Percentiles rank a stretch among this genome's conserved stretches.
Evolutionary conservation across 2,329 filamentous ascomycete species (phyloP).

Genomic region (Monosporascus sp.): DNA sequence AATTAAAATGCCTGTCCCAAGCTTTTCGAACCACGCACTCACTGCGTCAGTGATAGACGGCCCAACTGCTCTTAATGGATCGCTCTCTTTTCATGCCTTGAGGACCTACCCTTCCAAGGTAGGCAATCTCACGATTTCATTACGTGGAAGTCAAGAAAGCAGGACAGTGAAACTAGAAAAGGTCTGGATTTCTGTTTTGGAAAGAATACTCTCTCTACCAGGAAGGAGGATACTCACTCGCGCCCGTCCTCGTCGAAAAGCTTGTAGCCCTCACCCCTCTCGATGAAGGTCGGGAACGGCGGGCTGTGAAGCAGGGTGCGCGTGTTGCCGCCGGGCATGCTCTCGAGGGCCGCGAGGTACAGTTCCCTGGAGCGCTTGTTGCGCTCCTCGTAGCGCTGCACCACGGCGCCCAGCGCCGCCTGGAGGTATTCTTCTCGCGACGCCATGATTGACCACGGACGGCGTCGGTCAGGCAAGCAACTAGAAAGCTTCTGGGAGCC

Average conservation of each 20-base stretch:
- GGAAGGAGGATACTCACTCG: conserved; percentile 16
- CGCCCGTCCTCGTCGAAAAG: conserved; percentile 38
- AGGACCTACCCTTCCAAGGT: neutral
- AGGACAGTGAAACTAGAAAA: neutral
- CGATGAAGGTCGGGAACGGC: conserved; percentile 39
- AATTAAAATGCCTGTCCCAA: no score
- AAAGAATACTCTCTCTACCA: no score
- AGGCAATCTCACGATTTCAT: no score
- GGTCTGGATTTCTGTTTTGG: neutral
- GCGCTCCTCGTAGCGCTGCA: conserved; percentile 26
- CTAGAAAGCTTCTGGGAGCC: no score
- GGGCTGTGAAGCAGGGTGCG: conserved; percentile 28
- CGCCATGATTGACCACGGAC: neutral
- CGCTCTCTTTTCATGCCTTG: no score
- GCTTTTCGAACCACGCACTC: no score
- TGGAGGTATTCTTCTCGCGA: conserved; percentile 7
- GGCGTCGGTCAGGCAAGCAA: no score
- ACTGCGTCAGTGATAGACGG: no score
- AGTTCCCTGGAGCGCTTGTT: conserved; percentile 34
- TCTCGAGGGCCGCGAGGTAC: conserved; percentile 31
- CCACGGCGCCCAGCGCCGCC: conserved; percentile 27
- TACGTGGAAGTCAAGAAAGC: neutral
- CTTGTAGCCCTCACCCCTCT: conserved; percentile 29
- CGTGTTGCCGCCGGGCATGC: conserved; percentile 26
- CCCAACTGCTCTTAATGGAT: no score